Evolutionary conservation across 768 basidiomycete genomes (phyloP), one percentile per base, ranked within the genome.

Genomic region (Thelephora ganbajun): DNA sequence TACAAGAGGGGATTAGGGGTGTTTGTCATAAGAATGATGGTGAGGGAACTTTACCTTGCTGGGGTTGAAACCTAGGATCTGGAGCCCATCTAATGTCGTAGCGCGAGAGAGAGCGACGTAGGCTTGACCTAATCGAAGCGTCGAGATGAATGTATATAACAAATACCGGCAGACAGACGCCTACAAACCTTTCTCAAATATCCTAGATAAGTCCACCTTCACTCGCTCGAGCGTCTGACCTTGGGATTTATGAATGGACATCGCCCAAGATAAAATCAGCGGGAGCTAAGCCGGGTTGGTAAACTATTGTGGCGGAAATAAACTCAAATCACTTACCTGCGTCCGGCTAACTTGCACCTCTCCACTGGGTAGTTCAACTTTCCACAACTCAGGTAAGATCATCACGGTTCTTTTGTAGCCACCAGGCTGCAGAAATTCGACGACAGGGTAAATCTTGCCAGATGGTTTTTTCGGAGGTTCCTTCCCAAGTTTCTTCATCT

Each of bases 161-260:
- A 18, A 13, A 35, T 11, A 47, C 13, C 26, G 12, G 12, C 16
- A 47, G 12, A 37, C 16, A 7, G 14, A 35, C 18, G 3, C 14
- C 23, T 41, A 41, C 39, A 14, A 41, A 78, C 86, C 89, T 63
- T 88, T 90, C 64, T 91, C 96, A 58, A 99, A 99, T 4, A 98
- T 85, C 59, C 79, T 83, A 26, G 80, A 80, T 33, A 99, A 71
- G 58, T 98, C 93, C 39, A 98, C 93, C 59, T 86, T 94, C 55
- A 98, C 93, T 42, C 90, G 79, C 20, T 92, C 85, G 9, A 99
- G 70, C 0, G 96, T 98, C 62, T 98, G 96, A 9, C 96, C 96
- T 62, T 99, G 96, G 11, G 86, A 87, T 61, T 99, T 99, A 63
- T 99, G 96, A 52, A 98, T 98, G 43, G 84, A 88, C 89, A 97